A percentile compares a stretch with the other conserved stretches of the same genome.
Conservation (phyloP, 2,329 filamentous ascomycete species). For the Penicillium sp. region DNA sequence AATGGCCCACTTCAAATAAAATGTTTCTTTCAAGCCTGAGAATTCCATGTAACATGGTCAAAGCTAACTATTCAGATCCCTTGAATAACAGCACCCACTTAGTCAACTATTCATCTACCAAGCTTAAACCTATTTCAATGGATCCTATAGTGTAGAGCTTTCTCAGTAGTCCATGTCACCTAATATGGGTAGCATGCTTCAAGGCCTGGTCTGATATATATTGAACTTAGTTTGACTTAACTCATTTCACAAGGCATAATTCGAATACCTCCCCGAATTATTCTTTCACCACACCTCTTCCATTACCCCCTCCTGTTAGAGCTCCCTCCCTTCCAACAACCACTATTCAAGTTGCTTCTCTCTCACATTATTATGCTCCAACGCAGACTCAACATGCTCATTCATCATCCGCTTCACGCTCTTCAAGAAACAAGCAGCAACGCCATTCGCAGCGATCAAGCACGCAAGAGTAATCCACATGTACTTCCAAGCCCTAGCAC, state of each 20-base stretch:
- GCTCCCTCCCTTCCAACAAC: not conserved
- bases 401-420: slow-evolving; percentile 1
- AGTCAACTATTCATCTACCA: no score
- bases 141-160: no score
- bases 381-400: slow-evolving; percentile 1
- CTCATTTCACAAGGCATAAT: not conserved
- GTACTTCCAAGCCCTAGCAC: not conserved
- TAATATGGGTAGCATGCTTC: no score
- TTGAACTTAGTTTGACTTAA: not conserved
- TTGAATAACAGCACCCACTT: no score
- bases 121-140: no score
- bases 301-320: slow-evolving; percentile 1
- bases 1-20: no score
- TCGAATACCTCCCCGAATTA: not conserved
- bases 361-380: not conserved
- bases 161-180: no score
- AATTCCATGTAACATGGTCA: no score
- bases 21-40: no score
- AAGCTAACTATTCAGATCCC: no score
- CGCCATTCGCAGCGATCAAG: not conserved
- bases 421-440: slow-evolving; percentile 2
- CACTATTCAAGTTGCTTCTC: not conserved
- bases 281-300: not conserved
- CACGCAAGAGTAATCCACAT: slow-evolving; percentile 4
- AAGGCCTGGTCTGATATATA: not conserved